phyloP scores from a whole-genome alignment of 2,329 filamentous ascomycete genomes.

The Xylariaceae sp. region DNA sequence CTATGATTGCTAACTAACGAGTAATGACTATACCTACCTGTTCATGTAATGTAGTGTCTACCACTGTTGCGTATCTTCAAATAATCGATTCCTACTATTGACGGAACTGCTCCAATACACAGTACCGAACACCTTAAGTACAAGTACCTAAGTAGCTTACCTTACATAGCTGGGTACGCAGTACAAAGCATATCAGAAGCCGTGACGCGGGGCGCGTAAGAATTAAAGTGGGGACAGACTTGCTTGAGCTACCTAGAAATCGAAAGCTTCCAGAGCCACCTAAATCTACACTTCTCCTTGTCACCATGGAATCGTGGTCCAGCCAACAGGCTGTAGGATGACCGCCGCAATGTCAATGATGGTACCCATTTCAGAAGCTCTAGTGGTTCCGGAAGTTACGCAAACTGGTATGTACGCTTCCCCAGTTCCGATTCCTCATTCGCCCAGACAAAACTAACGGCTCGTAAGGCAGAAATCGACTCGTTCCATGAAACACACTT shows the following conservation, averaged over 20 bases:
- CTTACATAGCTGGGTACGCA: too few relatives aligned
- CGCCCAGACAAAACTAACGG: conserved; percentile 17
- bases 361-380: conserved; percentile 6
- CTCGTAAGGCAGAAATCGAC: conserved; percentile 51
- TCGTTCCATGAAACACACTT: conserved; percentile 61
- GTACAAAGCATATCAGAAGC: too few relatives aligned
- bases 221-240: neutral
- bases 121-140: too few relatives aligned
- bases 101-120: too few relatives aligned
- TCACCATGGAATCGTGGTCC: neutral
- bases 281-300: too few relatives aligned
- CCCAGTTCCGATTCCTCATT: too few relatives aligned
- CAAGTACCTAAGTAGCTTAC: too few relatives aligned
- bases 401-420: conserved; percentile 1
- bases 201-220: too few relatives aligned
- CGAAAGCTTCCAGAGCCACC: neutral
- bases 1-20: neutral
- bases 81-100: too few relatives aligned
- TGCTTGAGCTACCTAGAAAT: neutral
- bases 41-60: too few relatives aligned
- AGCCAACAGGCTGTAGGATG: neutral
- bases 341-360: conserved; percentile 18
- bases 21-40: neutral
- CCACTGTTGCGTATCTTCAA: too few relatives aligned
- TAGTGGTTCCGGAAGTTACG: conserved; percentile 25